Conservation (phyloP, 1,284 basidiomycete species). For the Schizophyllum amplum region DNA sequence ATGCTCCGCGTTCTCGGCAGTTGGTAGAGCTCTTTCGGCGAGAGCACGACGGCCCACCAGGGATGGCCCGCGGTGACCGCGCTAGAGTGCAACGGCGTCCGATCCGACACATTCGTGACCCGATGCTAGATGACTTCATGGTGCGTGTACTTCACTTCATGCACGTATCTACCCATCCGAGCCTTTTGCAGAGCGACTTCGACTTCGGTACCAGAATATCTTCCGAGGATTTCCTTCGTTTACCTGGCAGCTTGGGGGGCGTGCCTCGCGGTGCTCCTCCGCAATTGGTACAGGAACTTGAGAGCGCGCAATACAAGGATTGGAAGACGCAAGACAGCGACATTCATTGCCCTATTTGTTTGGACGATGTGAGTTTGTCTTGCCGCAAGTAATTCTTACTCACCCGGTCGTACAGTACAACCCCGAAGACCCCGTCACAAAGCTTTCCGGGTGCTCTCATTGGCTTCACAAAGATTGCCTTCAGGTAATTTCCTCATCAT, state of each 20-base stretch:
- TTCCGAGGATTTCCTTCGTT: too few species aligned
- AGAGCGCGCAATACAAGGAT: slow-evolving; percentile 54
- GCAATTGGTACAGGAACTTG: slow-evolving; percentile 47
- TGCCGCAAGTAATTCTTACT: slow-evolving; percentile 8
- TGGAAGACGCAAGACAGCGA: slow-evolving; percentile 60
- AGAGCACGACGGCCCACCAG: too few species aligned
- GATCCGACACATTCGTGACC: too few species aligned
- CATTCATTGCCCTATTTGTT: slow-evolving; percentile 66
- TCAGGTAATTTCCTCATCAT: neutral
- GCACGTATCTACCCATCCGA: too few species aligned
- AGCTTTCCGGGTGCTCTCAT: slow-evolving; percentile 59
- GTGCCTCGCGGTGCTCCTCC: slow-evolving; percentile 48
- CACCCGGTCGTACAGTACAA: slow-evolving; percentile 39
- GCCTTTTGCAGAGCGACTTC: too few species aligned
- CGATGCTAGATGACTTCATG: too few species aligned
- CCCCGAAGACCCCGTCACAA: slow-evolving; percentile 47
- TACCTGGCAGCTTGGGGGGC: neutral
- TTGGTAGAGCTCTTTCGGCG: too few species aligned
- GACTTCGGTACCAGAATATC: too few species aligned
- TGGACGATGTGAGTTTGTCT: slow-evolving; percentile 60
- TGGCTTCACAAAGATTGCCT: slow-evolving; percentile 72
- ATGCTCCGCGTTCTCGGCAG: too few species aligned
- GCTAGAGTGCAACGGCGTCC: too few species aligned
- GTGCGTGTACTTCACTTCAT: too few species aligned
- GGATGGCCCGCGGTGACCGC: too few species aligned